Evolutionary conservation across 164 flowering plant genomes (phyloP).

Genomic region (Tetracentron sinense): DNA sequence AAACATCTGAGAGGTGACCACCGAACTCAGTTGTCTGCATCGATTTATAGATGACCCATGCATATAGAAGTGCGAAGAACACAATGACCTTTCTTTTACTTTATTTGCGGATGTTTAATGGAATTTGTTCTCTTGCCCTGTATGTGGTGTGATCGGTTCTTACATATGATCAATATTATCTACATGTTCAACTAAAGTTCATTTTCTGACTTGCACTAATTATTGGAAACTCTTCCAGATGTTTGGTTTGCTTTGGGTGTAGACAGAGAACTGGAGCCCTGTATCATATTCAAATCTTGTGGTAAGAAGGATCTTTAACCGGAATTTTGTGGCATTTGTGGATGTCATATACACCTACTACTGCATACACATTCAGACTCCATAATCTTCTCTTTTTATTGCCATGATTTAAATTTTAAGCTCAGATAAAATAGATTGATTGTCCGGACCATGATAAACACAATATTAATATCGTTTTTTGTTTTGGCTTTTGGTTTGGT

Average conservation of each 20-base stretch:
- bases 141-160: too few relatives aligned
- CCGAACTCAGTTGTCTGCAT: too few relatives aligned
- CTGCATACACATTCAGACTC: background rate
- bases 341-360: background rate
- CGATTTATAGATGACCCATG: too few relatives aligned
- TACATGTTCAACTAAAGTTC: background rate
- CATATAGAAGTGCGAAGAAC: too few relatives aligned
- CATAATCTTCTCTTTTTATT: background rate
- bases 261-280: background rate
- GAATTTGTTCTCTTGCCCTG: background rate
- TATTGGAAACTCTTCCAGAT: background rate
- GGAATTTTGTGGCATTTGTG: background rate
- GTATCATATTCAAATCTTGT: background rate
- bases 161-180: too few relatives aligned
- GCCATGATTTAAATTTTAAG: background rate
- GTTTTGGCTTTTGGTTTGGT: too few relatives aligned
- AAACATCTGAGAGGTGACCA: background rate
- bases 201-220: background rate
- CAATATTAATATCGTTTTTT: too few relatives aligned
- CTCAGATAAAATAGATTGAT: too few relatives aligned
- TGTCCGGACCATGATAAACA: too few relatives aligned
- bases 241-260: background rate
- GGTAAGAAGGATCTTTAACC: background rate
- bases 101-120: background rate
- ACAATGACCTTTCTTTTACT: background rate